phyloP scores from a whole-genome alignment of 768 basidiomycete genomes.

The Tricholoma hemisulphureum region DNA sequence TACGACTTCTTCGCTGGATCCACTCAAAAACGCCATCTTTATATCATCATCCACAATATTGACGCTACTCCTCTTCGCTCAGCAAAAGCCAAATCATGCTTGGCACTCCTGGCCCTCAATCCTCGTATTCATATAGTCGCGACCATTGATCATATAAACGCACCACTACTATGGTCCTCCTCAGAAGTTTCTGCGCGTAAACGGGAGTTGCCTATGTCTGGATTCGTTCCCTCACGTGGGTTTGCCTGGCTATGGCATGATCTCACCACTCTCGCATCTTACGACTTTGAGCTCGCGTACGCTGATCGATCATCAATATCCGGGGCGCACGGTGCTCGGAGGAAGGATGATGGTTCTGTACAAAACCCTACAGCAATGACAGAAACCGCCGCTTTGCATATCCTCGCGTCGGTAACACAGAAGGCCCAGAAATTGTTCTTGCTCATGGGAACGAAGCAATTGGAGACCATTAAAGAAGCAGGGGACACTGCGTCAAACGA shows the following conservation, averaged over 20 bases:
- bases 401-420: constrained; percentile 83
- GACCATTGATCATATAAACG: constrained; percentile 84
- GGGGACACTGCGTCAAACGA: constrained; percentile 30
- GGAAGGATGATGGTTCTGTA: constrained; percentile 28
- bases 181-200: constrained; percentile 62
- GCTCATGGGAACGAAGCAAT: constrained; percentile 66
- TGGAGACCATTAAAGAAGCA: constrained; percentile 54
- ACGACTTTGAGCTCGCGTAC: constrained; percentile 73
- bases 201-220: constrained; percentile 18
- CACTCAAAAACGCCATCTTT: constrained; percentile 44
- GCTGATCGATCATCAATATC: constrained; percentile 63
- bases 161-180: constrained; percentile 80
- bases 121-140: constrained; percentile 79
- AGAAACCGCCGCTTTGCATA: constrained; percentile 75
- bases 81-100: constrained; percentile 58
- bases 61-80: constrained; percentile 72
- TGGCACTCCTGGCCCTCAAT: constrained; percentile 71
- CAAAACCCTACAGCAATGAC: constrained; percentile 52
- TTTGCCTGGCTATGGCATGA: constrained; percentile 89
- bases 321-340: constrained; percentile 45
- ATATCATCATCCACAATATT: constrained; percentile 83
- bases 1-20: constrained; percentile 55
- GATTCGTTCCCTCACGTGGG: constrained; percentile 39
- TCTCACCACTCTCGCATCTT: constrained; percentile 79
- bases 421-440: constrained; percentile 83